phyloP scores from a whole-genome alignment of 345 rosid species.

The Alliaria petiolata region DNA sequence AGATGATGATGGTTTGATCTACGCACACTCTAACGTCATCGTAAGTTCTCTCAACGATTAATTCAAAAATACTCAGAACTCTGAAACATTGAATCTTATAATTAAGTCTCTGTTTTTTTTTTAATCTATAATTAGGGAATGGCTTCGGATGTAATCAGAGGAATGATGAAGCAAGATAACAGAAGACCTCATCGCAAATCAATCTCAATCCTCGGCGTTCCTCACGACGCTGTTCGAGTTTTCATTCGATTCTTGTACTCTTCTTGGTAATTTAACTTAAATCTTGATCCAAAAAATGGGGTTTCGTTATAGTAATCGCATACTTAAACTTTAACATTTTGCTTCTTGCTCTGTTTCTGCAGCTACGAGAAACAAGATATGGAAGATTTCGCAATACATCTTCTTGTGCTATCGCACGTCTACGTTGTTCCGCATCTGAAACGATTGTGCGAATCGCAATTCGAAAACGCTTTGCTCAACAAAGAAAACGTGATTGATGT shows the following conservation, averaged over 20 bases:
- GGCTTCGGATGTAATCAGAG: conserved; percentile 79
- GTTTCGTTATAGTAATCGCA: not conserved
- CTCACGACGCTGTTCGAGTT: conserved; percentile 66
- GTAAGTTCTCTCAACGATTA: conserved; percentile 41
- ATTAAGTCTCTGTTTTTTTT: not conserved
- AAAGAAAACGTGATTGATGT: conserved; percentile 66
- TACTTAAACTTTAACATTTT: not conserved
- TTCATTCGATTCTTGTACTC: conserved; percentile 79
- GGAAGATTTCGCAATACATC: conserved; percentile 57
- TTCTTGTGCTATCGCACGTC: conserved; percentile 75
- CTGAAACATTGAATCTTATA: not conserved
- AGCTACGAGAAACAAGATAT: conserved; percentile 72
- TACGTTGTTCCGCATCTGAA: conserved; percentile 65
- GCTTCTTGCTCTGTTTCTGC: conserved; percentile 26
- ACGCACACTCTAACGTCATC: conserved; percentile 70
- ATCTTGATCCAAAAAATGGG: not conserved
- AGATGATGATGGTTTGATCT: conserved; percentile 45
- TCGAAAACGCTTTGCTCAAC: conserved; percentile 54
- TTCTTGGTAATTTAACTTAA: conserved; percentile 49
- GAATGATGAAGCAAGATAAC: conserved; percentile 62
- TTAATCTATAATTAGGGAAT: conserved; percentile 45
- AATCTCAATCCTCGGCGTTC: conserved; percentile 67
- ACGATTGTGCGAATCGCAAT: conserved; percentile 45
- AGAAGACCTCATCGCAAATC: conserved; percentile 34
- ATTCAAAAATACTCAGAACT: not conserved